These are phyloP conservation scores for Thelephora aurantiotincta DNA, from an alignment of 768 basidiomycete genomes.

Conservation along the genomic window DNA sequence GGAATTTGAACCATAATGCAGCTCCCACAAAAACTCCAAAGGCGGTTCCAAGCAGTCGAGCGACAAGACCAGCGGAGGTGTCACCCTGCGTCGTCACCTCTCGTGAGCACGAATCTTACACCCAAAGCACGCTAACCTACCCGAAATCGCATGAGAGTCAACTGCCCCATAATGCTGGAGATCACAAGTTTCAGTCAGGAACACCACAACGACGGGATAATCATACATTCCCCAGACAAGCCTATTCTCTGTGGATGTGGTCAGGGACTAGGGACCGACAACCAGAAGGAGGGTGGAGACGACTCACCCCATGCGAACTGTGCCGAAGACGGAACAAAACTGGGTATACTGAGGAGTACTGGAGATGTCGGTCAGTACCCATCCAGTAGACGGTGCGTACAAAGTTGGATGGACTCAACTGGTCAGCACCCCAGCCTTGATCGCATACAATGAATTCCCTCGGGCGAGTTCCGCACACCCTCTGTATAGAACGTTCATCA, in stretches of 20 bases:
- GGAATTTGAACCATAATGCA: conserved; percentile 42
- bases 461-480: conserved; percentile 25
- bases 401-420: conserved; percentile 18
- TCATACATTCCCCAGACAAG: conserved; percentile 62
- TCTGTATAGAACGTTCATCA: conserved; percentile 32
- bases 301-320: conserved; percentile 42
- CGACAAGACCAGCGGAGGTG: conserved; percentile 50
- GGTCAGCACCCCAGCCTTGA: conserved; percentile 59
- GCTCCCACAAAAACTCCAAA: conserved; percentile 48
- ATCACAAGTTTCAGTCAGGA: neutral
- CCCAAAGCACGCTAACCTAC: neutral
- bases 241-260: conserved; percentile 30
- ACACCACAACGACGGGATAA: neutral
- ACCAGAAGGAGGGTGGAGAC: neutral
- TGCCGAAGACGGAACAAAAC: conserved; percentile 39
- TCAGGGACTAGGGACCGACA: no score
- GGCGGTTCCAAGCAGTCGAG: conserved; percentile 51
- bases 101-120: neutral
- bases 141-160: conserved; percentile 55
- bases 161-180: conserved; percentile 58
- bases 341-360: conserved; percentile 49
- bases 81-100: conserved; percentile 29
- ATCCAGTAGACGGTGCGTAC: neutral
- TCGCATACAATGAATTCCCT: conserved; percentile 53
- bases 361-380: neutral